phyloP scores from a whole-genome alignment of 1,139 yeast species.

The Ashbya aceris region DNA sequence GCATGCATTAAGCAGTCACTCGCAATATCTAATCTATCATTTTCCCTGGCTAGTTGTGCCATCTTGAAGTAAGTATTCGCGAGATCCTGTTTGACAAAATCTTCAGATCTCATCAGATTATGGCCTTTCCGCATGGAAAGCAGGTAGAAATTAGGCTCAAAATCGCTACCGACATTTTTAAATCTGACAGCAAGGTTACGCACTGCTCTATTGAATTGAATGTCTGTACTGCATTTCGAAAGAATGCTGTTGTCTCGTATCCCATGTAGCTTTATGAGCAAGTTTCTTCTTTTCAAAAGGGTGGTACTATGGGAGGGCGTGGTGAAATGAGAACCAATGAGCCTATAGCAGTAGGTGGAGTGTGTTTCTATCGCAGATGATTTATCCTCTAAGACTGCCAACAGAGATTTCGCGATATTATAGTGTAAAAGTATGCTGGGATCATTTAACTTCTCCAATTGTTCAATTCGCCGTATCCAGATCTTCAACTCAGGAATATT shows the following conservation, averaged over 20 bases:
- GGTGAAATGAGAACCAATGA: conserved; percentile 55
- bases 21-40: conserved; percentile 64
- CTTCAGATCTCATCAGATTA: conserved; percentile 35
- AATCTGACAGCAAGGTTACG: conserved; percentile 34
- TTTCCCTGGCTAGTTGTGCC: conserved; percentile 60
- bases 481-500: conserved; percentile 40
- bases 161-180: conserved; percentile 49
- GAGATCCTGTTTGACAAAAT: conserved; percentile 34
- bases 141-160: conserved; percentile 52
- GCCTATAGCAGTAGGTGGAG: conserved; percentile 43
- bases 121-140: conserved; percentile 53
- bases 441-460: conserved; percentile 37
- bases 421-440: conserved; percentile 51
- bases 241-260: conserved; percentile 47
- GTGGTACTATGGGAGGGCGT: conserved; percentile 50
- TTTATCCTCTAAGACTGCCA: conserved; percentile 34
- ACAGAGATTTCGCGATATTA: conserved; percentile 55
- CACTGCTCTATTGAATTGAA: conserved; percentile 19
- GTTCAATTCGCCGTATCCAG: conserved; percentile 46
- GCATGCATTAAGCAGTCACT: conserved; percentile 67
- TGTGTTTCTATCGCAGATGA: conserved; percentile 31
- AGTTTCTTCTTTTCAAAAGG: conserved; percentile 45
- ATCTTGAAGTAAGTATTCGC: conserved; percentile 48
- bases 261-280: conserved; percentile 60
- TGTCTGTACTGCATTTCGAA: conserved; percentile 17